Evolutionary conservation across 495 filamentous ascomycete genomes (phyloP), one percentile per base, ranked within the genome.

Genomic region (Mytilinidion resinicola): DNA sequence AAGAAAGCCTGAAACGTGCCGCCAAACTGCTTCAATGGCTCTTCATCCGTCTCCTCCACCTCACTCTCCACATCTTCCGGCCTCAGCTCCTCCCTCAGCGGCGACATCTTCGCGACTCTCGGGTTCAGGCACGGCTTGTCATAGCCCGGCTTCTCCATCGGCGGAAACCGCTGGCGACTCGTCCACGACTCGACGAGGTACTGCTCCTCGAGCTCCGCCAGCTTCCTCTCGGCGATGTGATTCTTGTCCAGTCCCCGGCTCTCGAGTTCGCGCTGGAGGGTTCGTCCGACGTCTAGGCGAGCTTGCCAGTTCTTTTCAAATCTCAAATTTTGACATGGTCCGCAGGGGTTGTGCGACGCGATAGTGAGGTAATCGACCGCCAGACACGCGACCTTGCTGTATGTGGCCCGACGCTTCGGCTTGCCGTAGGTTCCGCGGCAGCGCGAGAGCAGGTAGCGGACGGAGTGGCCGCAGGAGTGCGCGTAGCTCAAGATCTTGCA

Each of bases 401-500:
- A 37, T 3, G 2, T 4, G 6, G 20, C 12, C 3, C 25, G 25
- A 6, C 25, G 25, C 6, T 17, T 49, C 39, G 49, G 10, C 15
- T 56, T 53, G 12, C 41, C 19, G 9, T 38, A 56, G 2, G 51
- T 56, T 0, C 56, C 61, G 21, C 56, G 20, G 33, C 61, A 64
- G 6, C 49, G 43, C 1, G 57, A 64, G 12, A 38, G 41, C 1
- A 53, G 21, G 8, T 47, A 25, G 30, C 37, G 41, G 42, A 54
- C 11, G 1, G 30, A 20, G 49, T 64, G 62, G 7, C 41, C 21
- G 36, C 62, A 64, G 1, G 25, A 25, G 33, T 57, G 60, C 9
- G 30, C 15, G 30, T 43, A 51, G 19, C 38, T 41, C 4, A 51
- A 15, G 14, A 65, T 48, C 25, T 65, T 65, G 58, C 62, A 65